These are phyloP conservation scores for Nothopassalora personata DNA, from an alignment of 2,329 filamentous ascomycete genomes.

Conservation along the genomic window DNA sequence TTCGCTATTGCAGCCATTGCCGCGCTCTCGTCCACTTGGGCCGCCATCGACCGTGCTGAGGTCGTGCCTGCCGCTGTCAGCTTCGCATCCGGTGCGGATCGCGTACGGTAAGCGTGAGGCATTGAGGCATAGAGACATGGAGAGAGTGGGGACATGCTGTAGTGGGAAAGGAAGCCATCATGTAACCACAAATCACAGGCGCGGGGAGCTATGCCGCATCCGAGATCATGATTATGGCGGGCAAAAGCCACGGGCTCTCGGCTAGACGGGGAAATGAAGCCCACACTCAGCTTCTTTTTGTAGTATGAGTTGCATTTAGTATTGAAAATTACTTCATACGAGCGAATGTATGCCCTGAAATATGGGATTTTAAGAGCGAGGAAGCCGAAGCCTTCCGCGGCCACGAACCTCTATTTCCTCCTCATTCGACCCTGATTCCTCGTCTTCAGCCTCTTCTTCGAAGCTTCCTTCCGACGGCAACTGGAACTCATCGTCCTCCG, in stretches of 20 bases:
- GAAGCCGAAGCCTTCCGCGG: not conserved
- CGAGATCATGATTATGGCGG: not conserved
- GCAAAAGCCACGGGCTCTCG: not conserved
- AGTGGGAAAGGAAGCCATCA: not conserved
- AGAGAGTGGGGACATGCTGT: not conserved
- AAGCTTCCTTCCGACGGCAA: not conserved
- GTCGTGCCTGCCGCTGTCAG: slow-evolving; percentile 18
- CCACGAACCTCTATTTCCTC: not conserved
- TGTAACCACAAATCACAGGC: not conserved
- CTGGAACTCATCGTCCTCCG: not conserved
- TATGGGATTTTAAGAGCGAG: not conserved
- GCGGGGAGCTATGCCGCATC: not conserved
- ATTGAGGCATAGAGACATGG: too few relatives aligned
- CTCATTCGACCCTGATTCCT: not conserved
- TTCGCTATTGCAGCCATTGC: slow-evolving; percentile 26
- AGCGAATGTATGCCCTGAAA: not conserved
- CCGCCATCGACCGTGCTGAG: slow-evolving; percentile 26
- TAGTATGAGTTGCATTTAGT: not conserved
- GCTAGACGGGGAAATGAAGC: not conserved
- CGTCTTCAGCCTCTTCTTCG: not conserved
- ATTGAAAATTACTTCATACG: not conserved
- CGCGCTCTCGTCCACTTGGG: slow-evolving; percentile 26
- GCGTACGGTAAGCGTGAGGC: not conserved
- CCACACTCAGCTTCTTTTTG: not conserved
- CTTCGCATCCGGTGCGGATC: slow-evolving; percentile 1